phyloP scores from a whole-genome alignment of 192 early-diverging fungal species.

The Cetraspora pellucida region DNA sequence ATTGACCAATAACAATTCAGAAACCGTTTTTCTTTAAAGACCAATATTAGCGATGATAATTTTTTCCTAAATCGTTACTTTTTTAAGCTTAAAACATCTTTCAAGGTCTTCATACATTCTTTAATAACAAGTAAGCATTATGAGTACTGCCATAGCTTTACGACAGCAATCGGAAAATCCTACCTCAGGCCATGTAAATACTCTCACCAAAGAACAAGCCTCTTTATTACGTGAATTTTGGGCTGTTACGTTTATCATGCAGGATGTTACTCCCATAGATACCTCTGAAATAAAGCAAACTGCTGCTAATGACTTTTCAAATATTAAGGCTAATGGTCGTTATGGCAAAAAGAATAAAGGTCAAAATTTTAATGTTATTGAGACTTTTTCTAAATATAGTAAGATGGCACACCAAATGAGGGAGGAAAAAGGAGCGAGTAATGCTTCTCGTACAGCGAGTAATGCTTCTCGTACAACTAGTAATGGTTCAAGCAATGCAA shows the following conservation, averaged over 20 bases:
- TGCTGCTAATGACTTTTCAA: background rate
- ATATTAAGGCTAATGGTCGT: background rate
- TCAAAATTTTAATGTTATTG: background rate
- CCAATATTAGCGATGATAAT: too few species aligned
- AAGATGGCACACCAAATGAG: too few species aligned
- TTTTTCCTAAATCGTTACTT: too few species aligned
- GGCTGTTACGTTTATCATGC: slow-evolving; percentile 18
- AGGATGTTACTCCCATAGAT: too few species aligned
- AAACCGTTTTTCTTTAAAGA: too few species aligned
- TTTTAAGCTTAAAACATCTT: too few species aligned
- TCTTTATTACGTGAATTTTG: slow-evolving; percentile 43
- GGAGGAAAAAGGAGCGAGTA: background rate
- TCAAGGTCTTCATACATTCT: background rate
- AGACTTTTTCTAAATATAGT: background rate
- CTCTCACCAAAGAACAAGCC: slow-evolving; percentile 40
- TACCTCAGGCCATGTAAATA: slow-evolving; percentile 43
- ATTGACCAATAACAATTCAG: too few species aligned
- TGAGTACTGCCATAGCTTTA: slow-evolving; percentile 18
- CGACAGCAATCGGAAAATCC: slow-evolving; percentile 29
- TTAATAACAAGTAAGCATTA: background rate
- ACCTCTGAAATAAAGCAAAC: background rate
- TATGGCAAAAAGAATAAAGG: background rate
- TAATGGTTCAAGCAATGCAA: background rate
- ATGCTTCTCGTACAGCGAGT: too few species aligned
- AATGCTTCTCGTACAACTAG: too few species aligned